Percentiles rank a stretch among this genome's conserved stretches.
Evolutionary conservation across 352 stramenopile genomes (phyloP).

Genomic region (Phytophthora crassamura): DNA sequence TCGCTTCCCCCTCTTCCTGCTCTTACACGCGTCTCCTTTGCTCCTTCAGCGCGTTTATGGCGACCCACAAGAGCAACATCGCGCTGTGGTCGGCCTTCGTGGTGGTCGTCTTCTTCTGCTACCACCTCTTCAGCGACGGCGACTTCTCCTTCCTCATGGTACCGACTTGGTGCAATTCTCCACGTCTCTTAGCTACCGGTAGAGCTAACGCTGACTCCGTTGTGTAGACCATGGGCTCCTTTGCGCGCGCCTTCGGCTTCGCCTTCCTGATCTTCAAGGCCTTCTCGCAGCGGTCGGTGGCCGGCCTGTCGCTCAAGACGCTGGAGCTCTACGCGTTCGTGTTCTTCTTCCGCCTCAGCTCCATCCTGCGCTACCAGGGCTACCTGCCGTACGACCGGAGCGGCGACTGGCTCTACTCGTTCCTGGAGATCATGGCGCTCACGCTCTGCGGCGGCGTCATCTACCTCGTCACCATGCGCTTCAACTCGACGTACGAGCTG

Average conservation of each 20-base stretch:
- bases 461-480: conserved; percentile 92
- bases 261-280: conserved; percentile 95
- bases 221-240: conserved; percentile 87
- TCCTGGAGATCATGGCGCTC: conserved; percentile 94
- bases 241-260: conserved; percentile 91
- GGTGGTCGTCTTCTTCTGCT: conserved; percentile 94
- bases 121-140: conserved; percentile 96
- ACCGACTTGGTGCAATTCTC: neutral
- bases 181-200: neutral
- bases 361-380: conserved; percentile 97
- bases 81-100: conserved; percentile 97
- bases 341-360: conserved; percentile 97
- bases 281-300: conserved; percentile 92
- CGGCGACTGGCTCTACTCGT: conserved; percentile 98
- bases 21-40: neutral
- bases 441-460: conserved; percentile 90
- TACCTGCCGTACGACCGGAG: conserved; percentile 95
- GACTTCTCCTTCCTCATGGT: conserved; percentile 99
- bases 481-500: conserved; percentile 96
- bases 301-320: conserved; percentile 97
- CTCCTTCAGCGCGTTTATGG: conserved; percentile 65
- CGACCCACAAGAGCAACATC: conserved; percentile 95
- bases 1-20: neutral
- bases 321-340: conserved; percentile 97
- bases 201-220: conserved; percentile 8